Conservation (phyloP, 2,329 filamentous ascomycete species). For the Aureobasidium mangrovei region DNA sequence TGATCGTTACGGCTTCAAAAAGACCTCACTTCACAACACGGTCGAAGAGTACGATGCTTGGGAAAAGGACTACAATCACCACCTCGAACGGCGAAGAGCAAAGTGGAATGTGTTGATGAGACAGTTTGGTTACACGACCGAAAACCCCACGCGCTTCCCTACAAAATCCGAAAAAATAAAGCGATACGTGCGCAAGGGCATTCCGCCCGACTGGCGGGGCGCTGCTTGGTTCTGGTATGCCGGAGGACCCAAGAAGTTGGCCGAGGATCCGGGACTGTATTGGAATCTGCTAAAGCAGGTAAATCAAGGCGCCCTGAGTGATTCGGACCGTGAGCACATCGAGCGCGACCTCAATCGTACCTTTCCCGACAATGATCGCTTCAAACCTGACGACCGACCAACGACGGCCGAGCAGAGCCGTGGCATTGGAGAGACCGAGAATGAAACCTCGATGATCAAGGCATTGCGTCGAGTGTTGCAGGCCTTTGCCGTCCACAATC, state of each 20-base stretch:
- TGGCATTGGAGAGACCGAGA: constrained; percentile 22
- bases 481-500: constrained; percentile 85
- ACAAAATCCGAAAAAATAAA: constrained; percentile 74
- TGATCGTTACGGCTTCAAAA: constrained; percentile 89
- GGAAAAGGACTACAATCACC: constrained; percentile 65
- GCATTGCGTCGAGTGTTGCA: constrained; percentile 77
- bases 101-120: constrained; percentile 65
- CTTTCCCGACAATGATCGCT: constrained; percentile 87
- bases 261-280: constrained; percentile 70
- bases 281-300: constrained; percentile 58
- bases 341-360: constrained; percentile 89
- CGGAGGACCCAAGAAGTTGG: constrained; percentile 70
- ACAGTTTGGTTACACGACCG: constrained; percentile 42
- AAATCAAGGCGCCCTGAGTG: constrained; percentile 52
- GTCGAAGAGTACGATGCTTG: constrained; percentile 50
- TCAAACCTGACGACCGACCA: constrained; percentile 56
- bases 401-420: constrained; percentile 22
- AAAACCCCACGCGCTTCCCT: constrained; percentile 68
- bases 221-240: constrained; percentile 96
- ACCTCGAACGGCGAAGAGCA: constrained; percentile 62
- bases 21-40: constrained; percentile 68
- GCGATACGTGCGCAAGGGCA: constrained; percentile 83
- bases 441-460: constrained; percentile 68
- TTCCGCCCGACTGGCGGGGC: constrained; percentile 89
- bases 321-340: constrained; percentile 78